Base-by-base conservation (phyloP, 2,329 filamentous ascomycete species). In the Sclerotinia glacialis region DNA sequence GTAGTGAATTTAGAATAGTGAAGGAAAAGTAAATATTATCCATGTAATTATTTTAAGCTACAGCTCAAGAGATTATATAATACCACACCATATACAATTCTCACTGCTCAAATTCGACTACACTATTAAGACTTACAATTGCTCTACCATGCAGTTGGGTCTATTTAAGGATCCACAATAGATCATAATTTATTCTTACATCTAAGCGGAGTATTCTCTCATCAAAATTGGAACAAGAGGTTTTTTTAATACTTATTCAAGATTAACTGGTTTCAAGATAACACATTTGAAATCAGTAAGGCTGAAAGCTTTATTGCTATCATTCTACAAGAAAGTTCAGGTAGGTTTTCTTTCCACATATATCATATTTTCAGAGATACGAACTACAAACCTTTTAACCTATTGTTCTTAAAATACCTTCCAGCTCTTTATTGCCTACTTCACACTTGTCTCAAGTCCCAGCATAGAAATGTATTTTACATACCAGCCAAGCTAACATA, bases 251-350 rank as follows among this genome's bases (percentile, higher is more conserved):
- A 26, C 21, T 21, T 9, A 4, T 3, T 11, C 14, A 2, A 18
- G 2, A 11, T 21, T 18, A 4, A 2, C n/a, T 3, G 0, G 6
- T 12, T 11, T 21, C 21, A 8, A 11, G 7, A 3, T 6, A 16
- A 21, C 1, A 11, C 9, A 2, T 18, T 5, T 4, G 7, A 26
- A 26, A 14, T 18, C n/a, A 28, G 2, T 11, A 42, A 56, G 3
- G 9, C 23, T 40, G 3, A 42, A 5, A 31, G 2, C 5, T 12
- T 11, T 1, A 21, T 9, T 42, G 16, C 5, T 3, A 18, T 5
- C 2, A 12, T 23, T 3, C 37, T 26, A 1, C 0, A 14, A 54
- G 37, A 28, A 28, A 5, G 0, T 56, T 40, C 3, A 21, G 28
- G 54, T 56, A 56, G 21, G 34, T 56, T 42, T 42, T 1, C 23